phyloP scores from a whole-genome alignment of 2,329 filamentous ascomycete species.

The Trichoderma lentiforme region DNA sequence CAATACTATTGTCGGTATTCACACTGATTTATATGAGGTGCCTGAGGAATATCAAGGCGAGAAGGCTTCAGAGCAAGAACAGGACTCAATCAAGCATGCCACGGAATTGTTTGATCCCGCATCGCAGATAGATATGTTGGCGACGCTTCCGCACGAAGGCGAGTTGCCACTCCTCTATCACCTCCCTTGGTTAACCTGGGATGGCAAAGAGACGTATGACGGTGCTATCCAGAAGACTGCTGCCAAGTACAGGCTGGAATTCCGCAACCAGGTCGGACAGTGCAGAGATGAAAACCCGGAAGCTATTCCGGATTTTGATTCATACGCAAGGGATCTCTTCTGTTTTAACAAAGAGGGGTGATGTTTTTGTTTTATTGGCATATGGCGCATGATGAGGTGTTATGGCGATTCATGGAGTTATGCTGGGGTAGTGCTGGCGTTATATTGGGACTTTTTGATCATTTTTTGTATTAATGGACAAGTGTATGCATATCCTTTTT shows the following conservation, averaged over 20 bases:
- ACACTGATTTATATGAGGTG: conserved; percentile 67
- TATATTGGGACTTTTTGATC: background rate
- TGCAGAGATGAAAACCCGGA: conserved; percentile 46
- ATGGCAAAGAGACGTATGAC: conserved; percentile 49
- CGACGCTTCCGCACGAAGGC: conserved; percentile 45
- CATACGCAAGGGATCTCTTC: conserved; percentile 60
- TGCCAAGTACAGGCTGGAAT: conserved; percentile 52
- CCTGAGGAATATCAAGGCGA: conserved; percentile 64
- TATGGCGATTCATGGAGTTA: background rate
- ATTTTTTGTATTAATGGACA: conserved; percentile 4
- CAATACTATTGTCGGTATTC: conserved; percentile 64
- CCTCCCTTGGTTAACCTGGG: conserved; percentile 62
- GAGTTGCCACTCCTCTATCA: conserved; percentile 42
- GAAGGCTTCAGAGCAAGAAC: conserved; percentile 23
- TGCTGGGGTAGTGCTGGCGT: background rate
- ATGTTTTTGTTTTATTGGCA: background rate
- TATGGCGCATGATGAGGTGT: background rate
- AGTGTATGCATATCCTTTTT: background rate
- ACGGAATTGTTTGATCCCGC: conserved; percentile 40
- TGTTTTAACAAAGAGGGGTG: conserved; percentile 44
- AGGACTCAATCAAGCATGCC: conserved; percentile 21
- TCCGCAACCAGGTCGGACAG: conserved; percentile 64
- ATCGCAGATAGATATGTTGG: conserved; percentile 45
- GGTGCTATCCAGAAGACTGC: conserved; percentile 44
- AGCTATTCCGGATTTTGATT: conserved; percentile 25